Conservation (phyloP, 495 filamentous ascomycete genomes). For the Staphylotrichum longicolle region DNA sequence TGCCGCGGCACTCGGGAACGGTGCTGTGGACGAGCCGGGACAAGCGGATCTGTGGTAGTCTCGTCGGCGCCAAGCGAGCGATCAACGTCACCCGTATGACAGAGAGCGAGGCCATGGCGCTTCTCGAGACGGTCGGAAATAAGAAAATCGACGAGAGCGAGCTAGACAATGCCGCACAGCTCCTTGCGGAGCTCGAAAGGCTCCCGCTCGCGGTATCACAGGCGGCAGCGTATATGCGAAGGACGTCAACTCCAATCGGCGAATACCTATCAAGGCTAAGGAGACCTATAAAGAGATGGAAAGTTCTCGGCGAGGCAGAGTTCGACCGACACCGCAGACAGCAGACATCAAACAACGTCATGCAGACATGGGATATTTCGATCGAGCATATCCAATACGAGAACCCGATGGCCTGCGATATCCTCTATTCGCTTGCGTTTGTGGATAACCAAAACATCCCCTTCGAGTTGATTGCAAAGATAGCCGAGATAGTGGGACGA, state of each 20-base stretch:
- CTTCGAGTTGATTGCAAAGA: constrained; percentile 16
- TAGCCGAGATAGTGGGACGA: no score
- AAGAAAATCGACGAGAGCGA: constrained; percentile 18
- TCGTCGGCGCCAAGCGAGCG: constrained; percentile 17
- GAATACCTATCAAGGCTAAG: constrained; percentile 27
- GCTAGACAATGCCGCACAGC: constrained; percentile 10
- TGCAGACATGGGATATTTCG: no score
- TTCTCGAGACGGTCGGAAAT: constrained; percentile 18
- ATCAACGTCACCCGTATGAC: constrained; percentile 24
- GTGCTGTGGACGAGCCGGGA: constrained; percentile 36
- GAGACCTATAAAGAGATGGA: constrained; percentile 29
- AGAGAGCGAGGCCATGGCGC: constrained; percentile 13
- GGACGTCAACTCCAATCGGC: no score
- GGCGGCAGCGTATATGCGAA: no score
- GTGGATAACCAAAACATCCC: constrained; percentile 30
- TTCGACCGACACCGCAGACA: no score
- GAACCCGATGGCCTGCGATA: constrained; percentile 25
- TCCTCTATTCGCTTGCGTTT: constrained; percentile 25
- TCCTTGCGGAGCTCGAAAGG: constrained; percentile 28
- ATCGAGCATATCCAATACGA: no score
- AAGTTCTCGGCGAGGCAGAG: constrained; percentile 19
- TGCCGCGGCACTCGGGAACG: no score
- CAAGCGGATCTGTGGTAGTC: constrained; percentile 21
- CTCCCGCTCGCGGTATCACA: constrained; percentile 35
- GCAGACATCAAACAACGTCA: no score